Evolutionary conservation across 2,329 filamentous ascomycete genomes (phyloP).

Genomic region (Botrytis byssoidea): DNA sequence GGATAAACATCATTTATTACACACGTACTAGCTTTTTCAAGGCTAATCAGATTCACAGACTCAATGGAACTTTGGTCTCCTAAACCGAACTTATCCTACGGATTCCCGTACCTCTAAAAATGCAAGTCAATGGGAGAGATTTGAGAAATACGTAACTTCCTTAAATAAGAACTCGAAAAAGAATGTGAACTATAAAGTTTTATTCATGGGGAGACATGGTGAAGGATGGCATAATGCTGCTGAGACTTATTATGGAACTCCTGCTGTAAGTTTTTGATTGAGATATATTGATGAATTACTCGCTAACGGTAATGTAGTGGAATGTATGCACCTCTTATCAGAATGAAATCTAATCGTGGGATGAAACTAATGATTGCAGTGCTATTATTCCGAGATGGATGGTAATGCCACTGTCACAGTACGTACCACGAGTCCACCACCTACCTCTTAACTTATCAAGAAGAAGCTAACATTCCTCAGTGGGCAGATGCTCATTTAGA

Average conservation of each 20-base stretch:
- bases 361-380: constrained; percentile 40
- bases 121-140: constrained; percentile 64
- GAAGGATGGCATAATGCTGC: constrained; percentile 40
- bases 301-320: constrained; percentile 46
- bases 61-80: constrained; percentile 62
- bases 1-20: neutral
- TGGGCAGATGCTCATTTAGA: constrained; percentile 68
- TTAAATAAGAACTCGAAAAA: constrained; percentile 50
- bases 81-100: constrained; percentile 60
- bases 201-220: constrained; percentile 52
- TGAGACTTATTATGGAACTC: constrained; percentile 66
- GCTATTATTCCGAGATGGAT: constrained; percentile 64
- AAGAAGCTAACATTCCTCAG: neutral
- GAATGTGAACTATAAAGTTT: constrained; percentile 59
- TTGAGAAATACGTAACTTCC: constrained; percentile 54
- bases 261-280: constrained; percentile 41
- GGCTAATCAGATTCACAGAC: constrained; percentile 46
- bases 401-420: constrained; percentile 58
- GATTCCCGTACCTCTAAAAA: constrained; percentile 46
- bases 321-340: constrained; percentile 49
- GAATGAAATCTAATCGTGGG: neutral
- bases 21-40: neutral
- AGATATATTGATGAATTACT: neutral
- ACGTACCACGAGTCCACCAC: neutral
- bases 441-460: neutral